Conservation (phyloP, 164 flowering plant genomes). For the Chimonanthus praecox region DNA sequence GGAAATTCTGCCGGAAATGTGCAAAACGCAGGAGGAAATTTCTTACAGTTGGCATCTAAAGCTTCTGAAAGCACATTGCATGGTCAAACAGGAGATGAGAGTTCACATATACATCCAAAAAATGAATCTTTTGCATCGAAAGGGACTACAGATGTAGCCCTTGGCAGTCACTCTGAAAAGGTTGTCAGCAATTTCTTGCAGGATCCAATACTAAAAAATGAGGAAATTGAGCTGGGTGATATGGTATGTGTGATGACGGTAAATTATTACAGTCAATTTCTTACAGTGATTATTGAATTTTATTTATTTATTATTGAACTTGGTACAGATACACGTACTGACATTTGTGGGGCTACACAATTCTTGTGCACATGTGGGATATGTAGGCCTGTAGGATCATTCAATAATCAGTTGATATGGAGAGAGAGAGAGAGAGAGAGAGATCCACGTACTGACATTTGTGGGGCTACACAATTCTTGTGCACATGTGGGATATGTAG, state of each 20-base stretch:
- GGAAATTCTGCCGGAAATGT: conserved; percentile 15
- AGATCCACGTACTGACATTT: too few species aligned
- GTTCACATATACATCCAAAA: conserved; percentile 13
- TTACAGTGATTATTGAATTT: neutral
- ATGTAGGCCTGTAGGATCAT: too few species aligned
- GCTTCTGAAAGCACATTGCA: conserved; percentile 23
- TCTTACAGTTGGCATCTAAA: conserved; percentile 27
- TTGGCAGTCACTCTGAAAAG: conserved; percentile 53
- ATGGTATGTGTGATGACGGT: conserved; percentile 35
- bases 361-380: too few species aligned
- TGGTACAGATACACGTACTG: too few species aligned
- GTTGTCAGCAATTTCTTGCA: conserved; percentile 54
- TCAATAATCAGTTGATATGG: too few species aligned
- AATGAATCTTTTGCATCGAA: conserved; percentile 20
- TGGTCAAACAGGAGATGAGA: conserved; percentile 17
- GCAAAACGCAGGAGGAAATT: conserved; percentile 34
- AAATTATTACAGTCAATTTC: neutral
- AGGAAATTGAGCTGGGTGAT: conserved; percentile 26
- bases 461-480: too few species aligned
- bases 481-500: too few species aligned
- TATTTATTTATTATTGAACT: too few species aligned
- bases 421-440: too few species aligned
- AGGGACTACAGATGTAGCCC: conserved; percentile 24
- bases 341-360: too few species aligned
- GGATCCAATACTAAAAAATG: conserved; percentile 41